Base-by-base conservation (phyloP, 352 stramenopile species). In the Pilasporangium apinafurcum region DNA sequence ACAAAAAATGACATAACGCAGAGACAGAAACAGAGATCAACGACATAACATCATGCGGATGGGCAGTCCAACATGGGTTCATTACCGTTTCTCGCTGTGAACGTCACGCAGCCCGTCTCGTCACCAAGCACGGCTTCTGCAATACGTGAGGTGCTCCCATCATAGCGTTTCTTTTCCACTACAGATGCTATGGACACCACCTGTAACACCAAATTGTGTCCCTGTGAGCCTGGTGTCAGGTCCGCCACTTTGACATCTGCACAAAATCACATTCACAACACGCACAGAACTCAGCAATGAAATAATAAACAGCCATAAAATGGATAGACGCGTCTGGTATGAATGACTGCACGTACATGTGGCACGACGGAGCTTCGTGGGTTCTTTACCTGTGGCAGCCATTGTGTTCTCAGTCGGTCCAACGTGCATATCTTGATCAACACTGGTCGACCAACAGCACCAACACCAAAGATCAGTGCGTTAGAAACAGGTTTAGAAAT, bases 231-330 rank as follows among this genome's bases (percentile, higher is more conserved):
- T 4, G 82, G 79, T 8, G 61, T 64, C 38, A 93, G 44, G 47
- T 93, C 82, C 42, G 72, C 59, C 21, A 90, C 75, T 42, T 93
- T 90, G 30, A 83, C 64, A 34, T 93, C 82, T 93, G 39, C 36
- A 59, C 1, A 30, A 31, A 36, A 50, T 22, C 8, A 39, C 44
- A 14, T 41, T 16, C 5, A 28, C 22, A 32, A 45, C 20, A 8
- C 36, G 37, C 32, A 20, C 18, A 7, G 5, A 33, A 17, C 21
- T 3, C 21, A 13, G 27, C 22, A 34, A 45, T 31, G 37, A 40
- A 41, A 38, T 38, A 16, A 38, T 16, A 16, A 38, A 20, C 33
- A 18, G 33, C 33, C 2, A 32, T 12, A 5, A 13, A 4, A 16
- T 13, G 17, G 31, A 32, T 32, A 14, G n/a, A 12, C 17, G 10